Base-by-base conservation (phyloP, 805 yeast species). In the Tetrapisispora taiwanensis region DNA sequence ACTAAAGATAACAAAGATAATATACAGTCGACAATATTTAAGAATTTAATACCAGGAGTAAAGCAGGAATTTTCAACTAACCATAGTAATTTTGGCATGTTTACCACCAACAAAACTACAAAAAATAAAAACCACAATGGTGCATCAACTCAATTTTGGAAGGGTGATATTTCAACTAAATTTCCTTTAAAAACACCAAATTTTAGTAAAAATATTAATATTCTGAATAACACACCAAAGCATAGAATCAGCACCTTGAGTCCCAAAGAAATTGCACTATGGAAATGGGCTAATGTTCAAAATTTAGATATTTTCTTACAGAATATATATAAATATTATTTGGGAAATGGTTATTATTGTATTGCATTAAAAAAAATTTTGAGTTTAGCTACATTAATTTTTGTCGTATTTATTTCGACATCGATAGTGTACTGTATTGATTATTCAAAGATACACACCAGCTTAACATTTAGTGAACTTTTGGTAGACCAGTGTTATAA, bases 261-360 rank as follows among this genome's bases (percentile, higher is more conserved):
- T 41, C 76, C 84, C 1, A 69, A 70, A 47, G 96, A 89, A 57
- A 68, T 87, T 40, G 95, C 97, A 0, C 68, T 84, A 15, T 92
- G 97, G 87, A 74, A 86, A 48, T 92, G 98, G 97, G 95, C 97
- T 1, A 92, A 92, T 56, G 86, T 92, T 20, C 86, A 84, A 52
- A 92, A 92, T 61, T 72, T 92, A 60, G 99, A 92, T 65, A 74
- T 78, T 38, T 92, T 90, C 54, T 68, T 92, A 17, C 78, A 78
- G 43, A 95, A 90, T 52, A 75, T 89, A 10, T 92, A 92, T 63
- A 72, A 73, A 41, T 92, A 88, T 59, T 92, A 84, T 60, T 67
- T 82, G 24, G 95, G 94, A 3, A 85, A 81, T 58, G 99, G 99
- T 0, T 73, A 81, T 46, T 71, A 73, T 39, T 85, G 95, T 58